A percentile compares a stretch with the other conserved stretches of the same genome.
Evolutionary conservation across 129 eudicot genomes (phyloP).

Genomic region (Lonicera japonica): DNA sequence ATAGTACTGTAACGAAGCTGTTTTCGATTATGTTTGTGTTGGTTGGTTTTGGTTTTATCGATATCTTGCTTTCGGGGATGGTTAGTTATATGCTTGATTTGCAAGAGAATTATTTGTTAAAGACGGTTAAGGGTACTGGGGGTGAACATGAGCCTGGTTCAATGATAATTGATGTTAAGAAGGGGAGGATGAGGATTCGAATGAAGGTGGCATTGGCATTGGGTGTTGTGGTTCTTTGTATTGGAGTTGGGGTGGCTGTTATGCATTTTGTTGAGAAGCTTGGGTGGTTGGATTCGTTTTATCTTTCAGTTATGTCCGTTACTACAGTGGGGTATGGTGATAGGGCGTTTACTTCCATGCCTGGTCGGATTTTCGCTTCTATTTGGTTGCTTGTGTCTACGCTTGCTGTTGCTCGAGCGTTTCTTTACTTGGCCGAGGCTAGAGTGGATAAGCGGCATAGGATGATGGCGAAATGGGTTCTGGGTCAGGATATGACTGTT

Average conservation of each 20-base stretch:
- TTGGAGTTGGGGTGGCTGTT: slow-evolving; percentile 69
- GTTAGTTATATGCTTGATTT: slow-evolving; percentile 87
- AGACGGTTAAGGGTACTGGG: slow-evolving; percentile 42
- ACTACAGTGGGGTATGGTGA: slow-evolving; percentile 98
- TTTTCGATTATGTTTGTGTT: slow-evolving; percentile 83
- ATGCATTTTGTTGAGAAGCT: slow-evolving; percentile 83
- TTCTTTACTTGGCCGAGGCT: slow-evolving; percentile 94
- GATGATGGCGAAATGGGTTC: slow-evolving; percentile 91
- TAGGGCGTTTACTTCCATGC: slow-evolving; percentile 62
- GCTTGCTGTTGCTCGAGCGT: slow-evolving; percentile 94
- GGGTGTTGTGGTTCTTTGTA: slow-evolving; percentile 87
- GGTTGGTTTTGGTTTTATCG: slow-evolving; percentile 88
- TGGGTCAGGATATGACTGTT: slow-evolving; percentile 87
- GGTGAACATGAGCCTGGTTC: slow-evolving; percentile 32
- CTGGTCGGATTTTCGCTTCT: slow-evolving; percentile 77
- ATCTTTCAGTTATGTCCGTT: slow-evolving; percentile 93
- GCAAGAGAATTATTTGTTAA: slow-evolving; percentile 78
- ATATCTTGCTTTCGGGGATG: slow-evolving; percentile 89
- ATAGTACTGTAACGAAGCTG: slow-evolving; percentile 47
- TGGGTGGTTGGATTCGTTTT: slow-evolving; percentile 77
- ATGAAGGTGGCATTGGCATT: slow-evolving; percentile 92
- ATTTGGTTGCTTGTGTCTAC: slow-evolving; percentile 98
- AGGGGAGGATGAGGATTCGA: slow-evolving; percentile 92
- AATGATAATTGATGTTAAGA: slow-evolving; percentile 67
- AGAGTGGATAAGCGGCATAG: slow-evolving; percentile 93